A percentile compares a stretch with the other conserved stretches of the same genome.
phyloP scores from a whole-genome alignment of 371 early-diverging fungal species.

The Encephalitozoon romaleae region DNA sequence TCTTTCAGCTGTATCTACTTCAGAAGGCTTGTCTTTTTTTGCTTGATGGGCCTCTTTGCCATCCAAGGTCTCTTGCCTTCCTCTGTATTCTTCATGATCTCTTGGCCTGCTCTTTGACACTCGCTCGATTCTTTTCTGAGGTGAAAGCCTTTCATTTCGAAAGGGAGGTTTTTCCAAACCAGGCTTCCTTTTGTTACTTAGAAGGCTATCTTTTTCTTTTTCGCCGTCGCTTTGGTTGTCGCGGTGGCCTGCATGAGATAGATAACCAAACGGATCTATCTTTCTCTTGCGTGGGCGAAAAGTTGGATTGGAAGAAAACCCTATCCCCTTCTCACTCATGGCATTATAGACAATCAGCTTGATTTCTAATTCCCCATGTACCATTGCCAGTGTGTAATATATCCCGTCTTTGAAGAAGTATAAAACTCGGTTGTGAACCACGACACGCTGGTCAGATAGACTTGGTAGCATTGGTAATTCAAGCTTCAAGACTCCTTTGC shows the following conservation, averaged over 20 bases:
- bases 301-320: not conserved
- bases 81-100: not conserved
- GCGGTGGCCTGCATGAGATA: not conserved
- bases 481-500: not conserved
- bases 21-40: not conserved
- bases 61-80: not conserved
- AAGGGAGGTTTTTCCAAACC: not conserved
- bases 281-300: conserved; percentile 10
- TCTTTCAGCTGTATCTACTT: not conserved
- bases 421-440: conserved; percentile 26
- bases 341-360: conserved; percentile 17
- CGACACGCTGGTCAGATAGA: conserved; percentile 2
- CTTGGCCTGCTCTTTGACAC: not conserved
- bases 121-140: not conserved
- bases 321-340: not conserved
- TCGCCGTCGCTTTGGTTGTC: not conserved
- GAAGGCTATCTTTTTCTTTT: not conserved
- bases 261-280: conserved; percentile 27
- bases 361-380: conserved; percentile 15
- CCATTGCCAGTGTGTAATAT: conserved; percentile 5
- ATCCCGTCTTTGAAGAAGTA: conserved; percentile 15
- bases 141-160: not conserved
- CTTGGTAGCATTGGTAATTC: not conserved
- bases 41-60: not conserved
- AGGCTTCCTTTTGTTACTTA: not conserved